Base-by-base conservation (phyloP, 1,284 basidiomycete species). In the Apiotrichum montevideense region DNA sequence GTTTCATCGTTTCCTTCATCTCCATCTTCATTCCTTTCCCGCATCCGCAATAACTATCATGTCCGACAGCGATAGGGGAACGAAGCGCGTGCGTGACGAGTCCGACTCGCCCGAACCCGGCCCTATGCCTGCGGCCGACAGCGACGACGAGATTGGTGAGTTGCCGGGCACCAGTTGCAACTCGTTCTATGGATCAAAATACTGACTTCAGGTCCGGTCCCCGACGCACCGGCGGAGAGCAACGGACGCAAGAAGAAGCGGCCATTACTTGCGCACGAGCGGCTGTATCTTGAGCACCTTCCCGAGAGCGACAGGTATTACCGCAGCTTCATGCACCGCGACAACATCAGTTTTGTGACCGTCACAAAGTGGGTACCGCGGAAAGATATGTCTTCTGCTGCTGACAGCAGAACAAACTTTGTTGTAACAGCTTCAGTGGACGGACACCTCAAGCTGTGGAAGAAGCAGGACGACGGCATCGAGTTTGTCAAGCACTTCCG, bases 261-360 rank as follows among this genome's bases (percentile, higher is more conserved):
- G 60, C 51, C 69, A 51, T 85, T 87, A 11, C 79, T 90, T 9
- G 84, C 85, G 2, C 86, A 90, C 65, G 87, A 89, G 78, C 82
- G 84, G 63, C 80, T 97, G 35, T 98, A 90, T 76, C 82, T 98
- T 47, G 89, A 91, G 48, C 90, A 95, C 74, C 80, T 99, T 34
- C 96, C 96, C 1, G 85, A 85, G 67, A 85, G 92, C 51, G 90
- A 97, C 70, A 85, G 96, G 65, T 99, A 98, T 78, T 87, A 86
- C 79, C 93, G 95, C 79, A 94, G 90, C 59, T 96, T 98, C 78
- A 98, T 98, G 96, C 96, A 99, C 76, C 81, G 94, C 52, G 95
- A 98, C 67, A 83, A 86, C 15, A 82, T 98, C 64, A 95, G 91
- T 72, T 94, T 88, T 69, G 86, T 86, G 51, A 84, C 87, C 21